Base-by-base conservation (phyloP, 2,329 filamentous ascomycete species). In the Fusarium irregulare region DNA sequence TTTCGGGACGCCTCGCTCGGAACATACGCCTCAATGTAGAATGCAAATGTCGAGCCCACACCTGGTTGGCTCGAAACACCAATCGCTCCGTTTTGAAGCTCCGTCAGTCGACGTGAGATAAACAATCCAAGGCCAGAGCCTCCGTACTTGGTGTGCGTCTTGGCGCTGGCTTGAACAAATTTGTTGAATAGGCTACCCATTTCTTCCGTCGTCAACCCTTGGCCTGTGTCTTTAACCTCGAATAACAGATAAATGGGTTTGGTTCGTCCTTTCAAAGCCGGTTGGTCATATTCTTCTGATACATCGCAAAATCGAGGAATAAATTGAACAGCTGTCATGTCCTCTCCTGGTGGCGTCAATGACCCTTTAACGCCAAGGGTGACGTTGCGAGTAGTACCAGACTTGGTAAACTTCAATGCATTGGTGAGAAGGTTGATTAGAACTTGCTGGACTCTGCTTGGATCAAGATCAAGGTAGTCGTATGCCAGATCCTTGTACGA, bases 391-490 rank as follows among this genome's bases (percentile, higher is more conserved):
- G 83, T 86, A 18, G 84, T 83, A 20, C 90, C 87, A 0, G 84
- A 84, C 37, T 89, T 89, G 2, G 93, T 95, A 75, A 94, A 95
- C 74, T 95, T 95, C 78, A 95, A 90, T 0, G 92, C 91, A 73
- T 95, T 95, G 10, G 92, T 93, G 11, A 92, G 87, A 2, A 95
- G 84, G 73, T 95, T 95, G 77, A 95, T 93, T 6, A 94, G 83
- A 1, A 94, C 91, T 78, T 95, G 92, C 54, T 92, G 86, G 51
- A 95, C 88, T 25, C 92, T 86, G 18, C 90, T 91, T 0, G 92
- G 90, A 76, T 95, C 93, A 28, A 93, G 79, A 34, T 85, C 80
- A 5, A 94, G 87, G 83, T 89, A 93, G 37, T 91, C 87, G 34
- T 92, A 81, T 0, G 80, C 80, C 3, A 90, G 81, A 2, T 85